Percentiles rank a stretch among this genome's conserved stretches.
These are phyloP conservation scores for Leishmania tropica DNA, from an alignment of 208 protist genomes.

Conservation along the genomic window DNA sequence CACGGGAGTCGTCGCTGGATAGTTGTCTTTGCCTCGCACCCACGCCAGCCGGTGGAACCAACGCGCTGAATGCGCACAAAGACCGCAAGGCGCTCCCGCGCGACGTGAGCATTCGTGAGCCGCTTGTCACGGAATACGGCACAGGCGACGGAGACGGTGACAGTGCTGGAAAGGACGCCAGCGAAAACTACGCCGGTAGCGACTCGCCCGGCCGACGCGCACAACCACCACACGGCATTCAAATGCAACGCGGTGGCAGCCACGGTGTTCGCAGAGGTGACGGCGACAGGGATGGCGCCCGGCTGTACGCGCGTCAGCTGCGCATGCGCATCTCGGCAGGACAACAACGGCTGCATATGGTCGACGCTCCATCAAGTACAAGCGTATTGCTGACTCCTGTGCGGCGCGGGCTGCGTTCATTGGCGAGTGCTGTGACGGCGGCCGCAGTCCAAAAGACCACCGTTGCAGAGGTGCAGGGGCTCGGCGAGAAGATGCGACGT, in stretches of 20 bases:
- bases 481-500: neutral
- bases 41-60: neutral
- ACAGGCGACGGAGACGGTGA: neutral
- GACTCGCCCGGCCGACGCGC: neutral
- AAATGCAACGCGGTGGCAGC: neutral
- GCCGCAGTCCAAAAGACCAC: neutral
- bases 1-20: neutral
- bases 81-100: slow-evolving; percentile 24
- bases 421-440: neutral
- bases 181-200: neutral
- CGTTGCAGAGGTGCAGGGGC: neutral
- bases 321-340: slow-evolving; percentile 25
- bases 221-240: neutral
- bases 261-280: neutral
- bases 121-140: slow-evolving; percentile 18
- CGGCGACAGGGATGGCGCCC: slow-evolving; percentile 3
- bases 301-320: slow-evolving; percentile 34
- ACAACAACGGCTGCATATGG: neutral
- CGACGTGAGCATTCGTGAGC: slow-evolving; percentile 26
- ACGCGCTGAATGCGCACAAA: neutral
- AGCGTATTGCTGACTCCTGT: neutral
- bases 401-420: neutral
- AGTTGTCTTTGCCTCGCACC: neutral
- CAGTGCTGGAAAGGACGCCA: neutral
- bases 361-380: neutral